Base-by-base conservation (phyloP, 2,329 filamentous ascomycete genomes). In the Westerdykella sp. region DNA sequence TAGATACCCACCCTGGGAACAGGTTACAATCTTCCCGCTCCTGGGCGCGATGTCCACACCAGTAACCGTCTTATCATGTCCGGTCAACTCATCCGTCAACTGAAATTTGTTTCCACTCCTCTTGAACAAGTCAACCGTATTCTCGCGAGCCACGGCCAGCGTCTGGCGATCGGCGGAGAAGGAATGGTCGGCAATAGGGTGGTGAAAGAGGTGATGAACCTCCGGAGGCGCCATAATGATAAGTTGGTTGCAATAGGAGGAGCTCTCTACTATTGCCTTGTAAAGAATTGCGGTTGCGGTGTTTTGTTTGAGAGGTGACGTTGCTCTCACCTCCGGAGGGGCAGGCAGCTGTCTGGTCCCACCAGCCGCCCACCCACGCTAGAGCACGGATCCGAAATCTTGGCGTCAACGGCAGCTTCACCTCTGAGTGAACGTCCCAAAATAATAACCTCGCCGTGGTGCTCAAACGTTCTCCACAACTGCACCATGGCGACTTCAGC, bases 21-120 rank as follows among this genome's bases (percentile, higher is more conserved):
- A 98, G 42, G 93, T 95, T 30, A 98, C 93, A 60, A 98, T 98
- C 63, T 88, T 87, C 44, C 93, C 91, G 54, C 82, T 91, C 49
- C 80, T 81, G 14, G 89, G 87, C 2, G 93, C 91, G 72, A 98
- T 95, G 62, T 98, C 93, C 18, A 98, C 88, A 57, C 93, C 85
- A 1, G 93, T 98, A 40, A 98, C 87, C 1, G 83, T 90, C 75
- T 98, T 98, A 69, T 98, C 94, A 62, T 98, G 93, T 36, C 90
- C 93, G 63, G 90, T 93, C 46, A 98, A 77, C 72, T 96, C 88
- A 68, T 97, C 89, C 66, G 91, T 84, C 53, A 96, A 75, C 66
- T 81, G 81, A 72, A 90, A 96, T 53, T 81, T 79, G 60, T 73
- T 81, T 63, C 86, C 88, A 44, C 77, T 77, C 57, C 76, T 79